Percentiles rank a stretch among this genome's conserved stretches.
phyloP scores from a whole-genome alignment of 805 yeast genomes.

The Candida ortonii region DNA sequence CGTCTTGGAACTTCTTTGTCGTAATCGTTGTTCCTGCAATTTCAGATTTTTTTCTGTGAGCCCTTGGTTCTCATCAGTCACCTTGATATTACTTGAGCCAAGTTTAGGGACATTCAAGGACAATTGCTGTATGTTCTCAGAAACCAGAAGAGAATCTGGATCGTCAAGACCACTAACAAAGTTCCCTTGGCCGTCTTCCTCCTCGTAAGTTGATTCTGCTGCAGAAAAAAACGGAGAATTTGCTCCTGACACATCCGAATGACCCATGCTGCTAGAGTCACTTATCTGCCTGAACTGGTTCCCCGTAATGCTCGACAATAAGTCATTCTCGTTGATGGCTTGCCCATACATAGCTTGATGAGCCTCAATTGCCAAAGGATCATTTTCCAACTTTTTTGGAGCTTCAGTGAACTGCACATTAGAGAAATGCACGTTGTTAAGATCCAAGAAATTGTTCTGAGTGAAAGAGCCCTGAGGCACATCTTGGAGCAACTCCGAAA shows the following conservation, averaged over 20 bases:
- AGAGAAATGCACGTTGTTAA: too few species aligned
- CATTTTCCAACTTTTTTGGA: too few species aligned
- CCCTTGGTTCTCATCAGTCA: too few species aligned
- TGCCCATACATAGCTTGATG: slow-evolving; percentile 10
- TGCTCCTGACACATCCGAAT: slow-evolving; percentile 25
- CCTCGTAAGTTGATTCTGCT: slow-evolving; percentile 24
- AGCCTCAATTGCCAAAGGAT: slow-evolving; percentile 3
- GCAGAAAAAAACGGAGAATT: slow-evolving; percentile 29
- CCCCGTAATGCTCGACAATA: slow-evolving; percentile 13
- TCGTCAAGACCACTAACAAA: slow-evolving; percentile 12
- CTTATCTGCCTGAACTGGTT: slow-evolving; percentile 19
- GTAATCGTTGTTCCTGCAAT: slow-evolving; percentile 13
- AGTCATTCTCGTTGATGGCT: slow-evolving; percentile 7
- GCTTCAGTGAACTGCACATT: too few species aligned
- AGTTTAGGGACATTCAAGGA: slow-evolving; percentile 10
- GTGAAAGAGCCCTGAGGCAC: neutral
- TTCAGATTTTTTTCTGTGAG: slow-evolving; percentile 25
- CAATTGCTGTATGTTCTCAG: slow-evolving; percentile 17
- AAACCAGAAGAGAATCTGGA: slow-evolving; percentile 14
- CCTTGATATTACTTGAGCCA: slow-evolving; percentile 1
- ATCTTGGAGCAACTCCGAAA: slow-evolving; percentile 8
- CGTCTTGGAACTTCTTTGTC: slow-evolving; percentile 3
- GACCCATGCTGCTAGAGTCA: slow-evolving; percentile 9
- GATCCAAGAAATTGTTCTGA: slow-evolving; percentile 3
- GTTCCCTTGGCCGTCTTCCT: slow-evolving; percentile 16